Conservation (phyloP, 1,284 basidiomycete species). For the Ustilago shanxiensis region DNA sequence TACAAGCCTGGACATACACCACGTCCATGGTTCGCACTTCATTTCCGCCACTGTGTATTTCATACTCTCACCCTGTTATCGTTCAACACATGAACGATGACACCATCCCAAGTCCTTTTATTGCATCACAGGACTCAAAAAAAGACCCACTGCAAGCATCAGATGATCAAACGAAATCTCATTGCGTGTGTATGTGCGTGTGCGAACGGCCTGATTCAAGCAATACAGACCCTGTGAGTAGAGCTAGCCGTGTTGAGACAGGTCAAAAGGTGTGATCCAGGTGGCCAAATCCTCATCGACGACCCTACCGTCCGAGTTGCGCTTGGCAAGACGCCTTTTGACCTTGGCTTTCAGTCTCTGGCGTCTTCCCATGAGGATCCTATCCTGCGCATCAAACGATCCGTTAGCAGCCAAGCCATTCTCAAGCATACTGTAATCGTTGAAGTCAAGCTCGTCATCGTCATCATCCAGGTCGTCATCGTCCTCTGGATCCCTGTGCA, state of each 20-base stretch:
- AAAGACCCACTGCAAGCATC: constrained; percentile 48
- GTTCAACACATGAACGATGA: constrained; percentile 19
- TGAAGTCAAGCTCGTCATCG: constrained; percentile 40
- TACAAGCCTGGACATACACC: not conserved
- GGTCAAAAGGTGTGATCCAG: constrained; percentile 61
- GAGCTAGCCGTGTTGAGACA: constrained; percentile 44
- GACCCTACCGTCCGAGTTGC: constrained; percentile 46
- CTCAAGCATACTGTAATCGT: constrained; percentile 36
- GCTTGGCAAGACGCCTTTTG: constrained; percentile 52
- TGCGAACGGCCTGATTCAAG: not conserved
- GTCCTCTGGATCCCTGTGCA: not conserved
- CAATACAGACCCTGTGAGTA: too few species aligned
- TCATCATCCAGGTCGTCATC: constrained; percentile 19
- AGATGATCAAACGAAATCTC: constrained; percentile 31
- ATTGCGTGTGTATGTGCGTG: not conserved
- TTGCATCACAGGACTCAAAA: constrained; percentile 44
- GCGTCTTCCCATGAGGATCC: constrained; percentile 45
- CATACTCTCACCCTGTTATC: constrained; percentile 28
- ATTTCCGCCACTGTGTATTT: constrained; percentile 36
- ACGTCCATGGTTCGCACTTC: constrained; percentile 10
- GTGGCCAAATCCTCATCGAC: constrained; percentile 59
- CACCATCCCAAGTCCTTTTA: constrained; percentile 30
- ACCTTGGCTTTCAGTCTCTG: constrained; percentile 52
- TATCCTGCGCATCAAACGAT: constrained; percentile 48
- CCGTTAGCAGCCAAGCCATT: constrained; percentile 23